Base-by-base conservation (phyloP, 805 yeast genomes). In the Groenewaldozyma salmanticensis region DNA sequence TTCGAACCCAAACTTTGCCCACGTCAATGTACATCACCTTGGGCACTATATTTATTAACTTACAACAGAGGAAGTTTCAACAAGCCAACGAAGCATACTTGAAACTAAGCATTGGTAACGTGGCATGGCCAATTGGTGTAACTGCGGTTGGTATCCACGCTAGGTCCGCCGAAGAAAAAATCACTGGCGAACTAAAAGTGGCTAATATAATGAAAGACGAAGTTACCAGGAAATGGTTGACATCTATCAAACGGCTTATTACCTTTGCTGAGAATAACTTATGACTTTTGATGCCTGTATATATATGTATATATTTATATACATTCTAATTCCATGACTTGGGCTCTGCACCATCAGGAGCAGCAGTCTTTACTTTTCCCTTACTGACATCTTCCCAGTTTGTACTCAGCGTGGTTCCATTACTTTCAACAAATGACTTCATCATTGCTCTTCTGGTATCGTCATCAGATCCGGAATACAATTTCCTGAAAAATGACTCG, bases 381-480 rank as follows among this genome's bases (percentile, higher is more conserved):
- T 72, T 67, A 31, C 74, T 67, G 2, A 94, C 97, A 45, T 86
- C 95, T 7, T 65, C 72, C 99, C 99, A 92, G 56, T 85, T 83
- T 3, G 98, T 92, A 35, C 94, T 84, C 44, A 92, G 66, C 1
- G 94, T 76, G 0, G 98, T 92, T 17, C 99, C 99, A 52, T 83
- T 81, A 51, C 95, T 83, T 61, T 92, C 96, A n/a, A 76, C 69
- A 53, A 74, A 92, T 40, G 95, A 84, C 64, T 92, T 92, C 94
- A 85, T 81, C 97, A 92, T 92, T 1, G 99, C 99, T 39, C 94
- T 69, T 50, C 68, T 68, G 1, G 94, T 80, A 53, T 92, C 96
- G 5, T 82, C 92, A 56, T 87, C 94, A 0, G 94, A 90, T 48
- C 72, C 78, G 21, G 71, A 70, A 62, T 81, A 92, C 7, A 92